These are phyloP conservation scores for Phytopythium aichiense DNA, from an alignment of 352 stramenopile species.

Conservation along the genomic window DNA sequence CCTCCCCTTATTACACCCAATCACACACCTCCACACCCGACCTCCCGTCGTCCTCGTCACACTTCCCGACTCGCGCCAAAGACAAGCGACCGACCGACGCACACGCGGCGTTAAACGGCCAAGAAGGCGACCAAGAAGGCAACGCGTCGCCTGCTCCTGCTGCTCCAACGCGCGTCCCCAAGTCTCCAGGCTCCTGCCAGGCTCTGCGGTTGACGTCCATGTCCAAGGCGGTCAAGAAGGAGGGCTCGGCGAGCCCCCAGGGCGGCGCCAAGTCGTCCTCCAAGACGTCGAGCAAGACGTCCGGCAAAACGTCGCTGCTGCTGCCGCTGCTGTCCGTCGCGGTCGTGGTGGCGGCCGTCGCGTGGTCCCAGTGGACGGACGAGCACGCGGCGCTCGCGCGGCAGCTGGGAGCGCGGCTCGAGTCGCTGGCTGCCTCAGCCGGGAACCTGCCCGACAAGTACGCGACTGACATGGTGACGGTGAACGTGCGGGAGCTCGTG, in stretches of 20 bases:
- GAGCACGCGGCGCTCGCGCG: constrained; percentile 9
- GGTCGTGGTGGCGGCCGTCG: constrained; percentile 18
- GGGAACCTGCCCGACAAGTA: constrained; percentile 54
- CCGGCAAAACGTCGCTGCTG: constrained; percentile 7
- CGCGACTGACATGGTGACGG: constrained; percentile 40
- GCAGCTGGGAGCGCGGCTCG: not conserved
- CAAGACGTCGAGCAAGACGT: constrained; percentile 10
- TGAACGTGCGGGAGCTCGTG: constrained; percentile 33
- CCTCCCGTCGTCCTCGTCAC: no score
- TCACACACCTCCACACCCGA: no score
- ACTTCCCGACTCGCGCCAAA: no score
- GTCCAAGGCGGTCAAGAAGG: constrained; percentile 4
- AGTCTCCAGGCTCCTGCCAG: not conserved
- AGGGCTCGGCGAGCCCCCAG: constrained; percentile 7
- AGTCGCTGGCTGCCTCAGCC: not conserved
- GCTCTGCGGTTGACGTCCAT: constrained; percentile 11
- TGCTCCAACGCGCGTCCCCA: no score
- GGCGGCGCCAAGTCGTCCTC: constrained; percentile 2
- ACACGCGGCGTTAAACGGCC: no score
- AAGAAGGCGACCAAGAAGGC: no score
- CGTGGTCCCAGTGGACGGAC: constrained; percentile 21
- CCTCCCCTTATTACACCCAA: no score
- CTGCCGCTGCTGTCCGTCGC: constrained; percentile 21
- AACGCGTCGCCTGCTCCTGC: no score
- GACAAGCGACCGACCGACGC: no score